Evolutionary conservation across 208 protist genomes (phyloP), one percentile per base, ranked within the genome.

Genomic region (Leishmania tropica): DNA sequence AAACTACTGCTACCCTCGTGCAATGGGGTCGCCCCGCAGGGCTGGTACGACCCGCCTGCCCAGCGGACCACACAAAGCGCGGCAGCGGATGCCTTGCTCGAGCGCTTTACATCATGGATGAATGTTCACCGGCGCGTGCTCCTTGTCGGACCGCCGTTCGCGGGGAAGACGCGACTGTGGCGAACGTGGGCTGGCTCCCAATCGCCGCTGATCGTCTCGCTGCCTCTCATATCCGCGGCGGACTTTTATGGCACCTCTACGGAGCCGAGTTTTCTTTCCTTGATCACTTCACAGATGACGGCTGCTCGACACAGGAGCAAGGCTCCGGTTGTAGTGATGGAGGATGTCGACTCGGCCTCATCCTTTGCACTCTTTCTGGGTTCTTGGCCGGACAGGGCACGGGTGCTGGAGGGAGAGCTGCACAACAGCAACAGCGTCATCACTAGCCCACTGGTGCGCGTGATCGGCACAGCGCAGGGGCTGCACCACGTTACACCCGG

Each of bases 81-180:
- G 73, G 42, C 35, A 53, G 45, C 47, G 17, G 65, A 76, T 53
- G 51, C 65, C 15, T 70, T 81, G 77, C 31, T 51, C 54, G 68
- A 79, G n/a, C 86, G 88, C 28, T 95, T 96, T 80, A 81, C 86
- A 31, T 47, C 77, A 3, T 71, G 91, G 84, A 96, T 96, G 78
- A 70, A 68, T 64, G 79, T 83, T 68, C 90, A 90, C 75, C 76
- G 75, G 56, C 89, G 89, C 68, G 88, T 93, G 2, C 83, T 95
- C 37, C 75, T 97, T 53, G 62, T 93, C 28, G 94, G 94, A 21
- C 87, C 93, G 37, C 81, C 64, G 42, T 97, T 95, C 75, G 90
- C 90, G 37, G 93, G 93, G 24, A 96, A 95, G 75, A 89, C 89
- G 54, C 87, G 77, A 76, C 53, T 97, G 79, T 96, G 93, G 93